Conservation (phyloP, 805 yeast species). For the Saturnispora silvae region DNA sequence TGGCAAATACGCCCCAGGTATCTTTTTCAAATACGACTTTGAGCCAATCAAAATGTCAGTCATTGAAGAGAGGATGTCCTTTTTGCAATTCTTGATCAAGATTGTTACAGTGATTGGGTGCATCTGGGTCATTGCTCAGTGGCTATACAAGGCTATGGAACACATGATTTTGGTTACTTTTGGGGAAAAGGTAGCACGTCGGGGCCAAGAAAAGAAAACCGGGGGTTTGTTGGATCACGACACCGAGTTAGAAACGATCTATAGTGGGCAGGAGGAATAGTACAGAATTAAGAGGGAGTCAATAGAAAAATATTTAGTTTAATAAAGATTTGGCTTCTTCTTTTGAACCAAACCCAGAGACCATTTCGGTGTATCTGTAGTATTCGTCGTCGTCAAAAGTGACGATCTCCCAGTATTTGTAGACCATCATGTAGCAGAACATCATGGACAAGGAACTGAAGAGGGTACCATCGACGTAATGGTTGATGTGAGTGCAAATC, state of each 20-base stretch:
- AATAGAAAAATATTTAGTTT: too few species aligned
- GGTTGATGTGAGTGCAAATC: slow-evolving; percentile 65
- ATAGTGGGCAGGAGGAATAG: not conserved
- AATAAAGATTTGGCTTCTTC: slow-evolving; percentile 11
- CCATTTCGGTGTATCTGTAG: slow-evolving; percentile 25
- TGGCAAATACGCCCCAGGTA: slow-evolving; percentile 50
- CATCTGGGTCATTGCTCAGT: slow-evolving; percentile 55
- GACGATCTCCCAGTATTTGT: slow-evolving; percentile 93
- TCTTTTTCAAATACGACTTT: slow-evolving; percentile 74
- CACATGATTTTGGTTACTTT: slow-evolving; percentile 36
- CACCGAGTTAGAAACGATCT: slow-evolving; percentile 10
- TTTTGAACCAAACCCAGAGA: slow-evolving; percentile 15
- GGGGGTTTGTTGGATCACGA: slow-evolving; percentile 22
- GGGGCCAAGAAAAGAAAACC: slow-evolving; percentile 35
- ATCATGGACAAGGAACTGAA: slow-evolving; percentile 74
- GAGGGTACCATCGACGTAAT: slow-evolving; percentile 84
- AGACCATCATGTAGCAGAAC: slow-evolving; percentile 86
- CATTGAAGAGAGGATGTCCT: slow-evolving; percentile 63
- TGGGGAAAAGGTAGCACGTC: slow-evolving; percentile 46
- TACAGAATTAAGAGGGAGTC: too few species aligned
- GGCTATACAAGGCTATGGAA: slow-evolving; percentile 51
- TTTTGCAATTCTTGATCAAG: slow-evolving; percentile 66
- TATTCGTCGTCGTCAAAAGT: slow-evolving; percentile 93
- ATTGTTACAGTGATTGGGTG: slow-evolving; percentile 81
- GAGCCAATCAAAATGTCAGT: slow-evolving; percentile 73